These are phyloP conservation scores for Nephelium lappaceum DNA, from an alignment of 345 rosid species.

Conservation along the genomic window DNA sequence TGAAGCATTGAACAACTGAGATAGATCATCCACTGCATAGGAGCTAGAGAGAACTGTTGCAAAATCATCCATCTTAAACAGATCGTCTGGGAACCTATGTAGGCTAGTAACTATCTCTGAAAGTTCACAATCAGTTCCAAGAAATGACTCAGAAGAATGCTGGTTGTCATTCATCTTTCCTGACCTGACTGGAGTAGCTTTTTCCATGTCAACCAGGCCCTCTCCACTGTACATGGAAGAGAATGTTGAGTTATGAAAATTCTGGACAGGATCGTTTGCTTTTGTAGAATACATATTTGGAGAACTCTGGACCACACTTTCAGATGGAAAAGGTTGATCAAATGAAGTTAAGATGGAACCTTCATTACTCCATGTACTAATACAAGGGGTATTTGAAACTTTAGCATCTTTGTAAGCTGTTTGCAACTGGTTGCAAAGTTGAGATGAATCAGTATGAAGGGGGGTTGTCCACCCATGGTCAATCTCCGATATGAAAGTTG, in stretches of 20 bases:
- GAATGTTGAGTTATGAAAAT: conserved; percentile 18
- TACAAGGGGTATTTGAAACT: conserved; percentile 33
- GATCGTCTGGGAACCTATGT: conserved; percentile 35
- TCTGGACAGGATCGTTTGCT: conserved; percentile 6
- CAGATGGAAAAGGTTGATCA: conserved; percentile 33
- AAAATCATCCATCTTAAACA: conserved; percentile 40
- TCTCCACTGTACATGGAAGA: conserved; percentile 22
- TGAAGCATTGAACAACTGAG: conserved; percentile 53
- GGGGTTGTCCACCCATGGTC: conserved; percentile 10
- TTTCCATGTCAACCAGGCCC: conserved; percentile 24
- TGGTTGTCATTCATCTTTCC: conserved; percentile 23
- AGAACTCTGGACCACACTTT: conserved; percentile 11
- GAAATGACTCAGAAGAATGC: conserved; percentile 15
- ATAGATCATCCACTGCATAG: conserved; percentile 48
- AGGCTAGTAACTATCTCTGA: conserved; percentile 26
- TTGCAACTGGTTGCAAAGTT: conserved; percentile 15
- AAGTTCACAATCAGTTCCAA: conserved; percentile 23
- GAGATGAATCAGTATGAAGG: conserved; percentile 19
- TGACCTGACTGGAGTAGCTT: conserved; percentile 10
- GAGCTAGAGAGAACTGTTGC: conserved; percentile 47
- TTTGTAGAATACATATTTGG: not conserved
- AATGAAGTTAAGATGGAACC: conserved; percentile 48
- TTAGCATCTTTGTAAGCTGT: conserved; percentile 19
- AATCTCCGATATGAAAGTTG: conserved; percentile 19
- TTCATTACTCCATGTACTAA: conserved; percentile 43